phyloP scores from a whole-genome alignment of 116 monocot species.

The Phalaenopsis hybrid region DNA sequence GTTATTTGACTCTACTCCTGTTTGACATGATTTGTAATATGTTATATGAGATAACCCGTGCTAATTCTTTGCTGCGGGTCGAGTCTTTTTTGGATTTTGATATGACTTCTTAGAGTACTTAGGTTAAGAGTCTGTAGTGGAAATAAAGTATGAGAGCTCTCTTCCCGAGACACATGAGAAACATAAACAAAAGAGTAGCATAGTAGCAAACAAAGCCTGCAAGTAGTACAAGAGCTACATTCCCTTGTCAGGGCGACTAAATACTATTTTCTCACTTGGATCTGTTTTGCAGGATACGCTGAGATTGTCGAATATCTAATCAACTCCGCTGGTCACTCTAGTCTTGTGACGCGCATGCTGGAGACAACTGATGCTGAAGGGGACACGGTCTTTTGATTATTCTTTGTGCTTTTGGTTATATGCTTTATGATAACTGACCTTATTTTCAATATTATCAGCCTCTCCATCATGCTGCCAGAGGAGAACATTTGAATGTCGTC shows the following conservation, averaged over 20 bases:
- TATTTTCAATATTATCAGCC: constrained; percentile 37
- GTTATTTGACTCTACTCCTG: too few relatives aligned
- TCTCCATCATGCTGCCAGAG: constrained; percentile 94
- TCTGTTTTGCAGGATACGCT: constrained; percentile 47
- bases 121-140: too few relatives aligned
- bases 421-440: neutral
- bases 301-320: constrained; percentile 69
- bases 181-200: neutral
- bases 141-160: neutral
- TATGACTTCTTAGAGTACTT: too few relatives aligned
- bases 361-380: constrained; percentile 64
- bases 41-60: too few relatives aligned
- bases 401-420: neutral
- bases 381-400: constrained; percentile 47
- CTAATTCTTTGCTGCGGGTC: too few relatives aligned
- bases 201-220: neutral
- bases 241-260: neutral
- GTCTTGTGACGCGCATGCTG: constrained; percentile 42
- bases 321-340: constrained; percentile 29
- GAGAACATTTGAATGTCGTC: constrained; percentile 62
- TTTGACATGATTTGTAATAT: too few relatives aligned
- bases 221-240: neutral
- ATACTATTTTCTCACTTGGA: neutral
- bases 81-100: too few relatives aligned
- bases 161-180: neutral